Evolutionary conservation across 208 protist species (phyloP).

Genomic region (Leishmania gerbilli): DNA sequence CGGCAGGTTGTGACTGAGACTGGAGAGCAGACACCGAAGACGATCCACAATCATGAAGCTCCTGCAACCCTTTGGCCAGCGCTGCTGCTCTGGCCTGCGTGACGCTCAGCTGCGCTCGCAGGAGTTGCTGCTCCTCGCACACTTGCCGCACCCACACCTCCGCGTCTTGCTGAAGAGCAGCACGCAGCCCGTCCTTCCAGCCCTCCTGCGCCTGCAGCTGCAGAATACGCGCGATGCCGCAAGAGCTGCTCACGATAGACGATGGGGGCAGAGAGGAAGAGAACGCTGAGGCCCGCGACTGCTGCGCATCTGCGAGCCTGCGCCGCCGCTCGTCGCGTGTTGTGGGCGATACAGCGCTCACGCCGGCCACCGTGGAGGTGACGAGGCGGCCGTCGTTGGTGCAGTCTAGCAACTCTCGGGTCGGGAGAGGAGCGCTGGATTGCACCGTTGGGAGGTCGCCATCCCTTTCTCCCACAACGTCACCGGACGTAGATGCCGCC

Average conservation of each 20-base stretch:
- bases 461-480: background rate
- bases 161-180: constrained; percentile 19
- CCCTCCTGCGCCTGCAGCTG: constrained; percentile 18
- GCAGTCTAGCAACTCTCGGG: background rate
- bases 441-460: too few relatives aligned
- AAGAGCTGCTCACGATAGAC: background rate
- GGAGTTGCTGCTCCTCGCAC: constrained; percentile 22
- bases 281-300: background rate
- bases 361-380: background rate
- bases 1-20: background rate
- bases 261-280: background rate
- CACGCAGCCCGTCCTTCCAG: constrained; percentile 8
- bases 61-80: constrained; percentile 12
- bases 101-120: constrained; percentile 17
- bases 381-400: background rate
- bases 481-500: background rate
- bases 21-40: background rate
- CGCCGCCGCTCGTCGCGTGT: background rate
- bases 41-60: background rate
- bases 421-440: background rate
- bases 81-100: constrained; percentile 13
- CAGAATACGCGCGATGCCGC: constrained; percentile 12
- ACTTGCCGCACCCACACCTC: constrained; percentile 28
- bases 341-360: background rate
- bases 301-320: background rate